Evolutionary conservation across 495 filamentous ascomycete species (phyloP).

Genomic region (Astrothelium macrocarpum): DNA sequence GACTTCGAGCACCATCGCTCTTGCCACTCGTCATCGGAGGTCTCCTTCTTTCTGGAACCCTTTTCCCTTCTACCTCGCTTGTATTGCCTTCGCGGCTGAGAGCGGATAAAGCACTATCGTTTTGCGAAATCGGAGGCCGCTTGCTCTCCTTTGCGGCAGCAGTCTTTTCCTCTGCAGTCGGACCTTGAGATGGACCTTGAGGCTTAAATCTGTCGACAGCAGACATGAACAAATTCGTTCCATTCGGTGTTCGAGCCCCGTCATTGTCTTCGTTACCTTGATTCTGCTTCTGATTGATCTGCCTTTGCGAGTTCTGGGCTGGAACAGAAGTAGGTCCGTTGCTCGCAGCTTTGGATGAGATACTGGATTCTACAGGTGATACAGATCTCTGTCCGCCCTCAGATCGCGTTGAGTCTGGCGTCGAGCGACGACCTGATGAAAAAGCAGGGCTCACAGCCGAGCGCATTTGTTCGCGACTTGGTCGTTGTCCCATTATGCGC

Average conservation of each 20-base stretch:
- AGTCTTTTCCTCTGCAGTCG: background rate
- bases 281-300: conserved; percentile 2
- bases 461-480: conserved; percentile 23
- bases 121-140: background rate
- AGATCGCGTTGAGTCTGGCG: conserved; percentile 26
- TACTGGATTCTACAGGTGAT: conserved; percentile 21
- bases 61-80: conserved; percentile 10
- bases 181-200: background rate
- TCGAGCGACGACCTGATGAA: conserved; percentile 17
- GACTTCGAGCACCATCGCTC: conserved; percentile 15
- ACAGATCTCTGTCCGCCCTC: conserved; percentile 16
- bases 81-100: background rate
- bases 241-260: background rate
- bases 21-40: conserved; percentile 20
- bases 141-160: background rate
- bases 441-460: conserved; percentile 7
- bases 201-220: conserved; percentile 4
- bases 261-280: background rate
- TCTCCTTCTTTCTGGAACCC: conserved; percentile 20
- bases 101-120: background rate
- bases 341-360: conserved; percentile 14
- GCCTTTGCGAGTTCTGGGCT: conserved; percentile 14
- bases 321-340: background rate
- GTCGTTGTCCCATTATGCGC: conserved; percentile 17
- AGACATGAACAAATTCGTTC: background rate